Base-by-base conservation (phyloP, 306 rosid species). In the Prunus salicina region DNA sequence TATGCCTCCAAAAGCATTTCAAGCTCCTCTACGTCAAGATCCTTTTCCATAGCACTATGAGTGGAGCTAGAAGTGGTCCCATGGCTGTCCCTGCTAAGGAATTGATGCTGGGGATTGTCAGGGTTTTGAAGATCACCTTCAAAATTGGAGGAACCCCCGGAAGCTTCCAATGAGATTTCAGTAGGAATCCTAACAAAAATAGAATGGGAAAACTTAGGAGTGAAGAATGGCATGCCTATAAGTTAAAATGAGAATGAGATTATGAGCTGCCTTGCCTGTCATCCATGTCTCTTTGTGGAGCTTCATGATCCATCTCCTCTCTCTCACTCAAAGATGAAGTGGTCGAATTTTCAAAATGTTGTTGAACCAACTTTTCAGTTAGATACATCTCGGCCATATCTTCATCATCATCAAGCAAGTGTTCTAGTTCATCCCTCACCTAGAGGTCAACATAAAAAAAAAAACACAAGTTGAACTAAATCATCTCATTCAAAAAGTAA, bases 301-400 rank as follows among this genome's bases (percentile, higher is more conserved):
- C 84, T 65, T 87, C 90, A 64, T 68, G 76, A 22, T 83, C 86
- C 84, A 75, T 73, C 60, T 77, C 79, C 19, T 86, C 79, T 13
- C 73, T 57, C 58, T 81, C 90, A 10, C 72, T 73, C 73, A 86
- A 74, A 72, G 97, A 84, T 5, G 93, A 86, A 41, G 83, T 77
- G 41, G 97, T 85, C 52, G 98, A 93, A 75, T 66, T 73, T 49
- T 89, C 93, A 52, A 86, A 80, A 56, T 89, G 85, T 76, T 87
- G 94, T 51, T 84, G 83, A 55, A 69, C 80, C 68, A 93, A 50
- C 90, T 96, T 92, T 2, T 96, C 93, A 0, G 99, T 88, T 64
- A 96, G 86, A 82, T 92, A 92, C 99, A 95, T 92, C 84, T 95
- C 99, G 30, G 99, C 99, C 99, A 95, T 95, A 78, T 95, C 99